Percentiles rank a stretch among this genome's conserved stretches.
Conservation (phyloP, 1,284 basidiomycete species). For the Ustilago trichophora region DNA sequence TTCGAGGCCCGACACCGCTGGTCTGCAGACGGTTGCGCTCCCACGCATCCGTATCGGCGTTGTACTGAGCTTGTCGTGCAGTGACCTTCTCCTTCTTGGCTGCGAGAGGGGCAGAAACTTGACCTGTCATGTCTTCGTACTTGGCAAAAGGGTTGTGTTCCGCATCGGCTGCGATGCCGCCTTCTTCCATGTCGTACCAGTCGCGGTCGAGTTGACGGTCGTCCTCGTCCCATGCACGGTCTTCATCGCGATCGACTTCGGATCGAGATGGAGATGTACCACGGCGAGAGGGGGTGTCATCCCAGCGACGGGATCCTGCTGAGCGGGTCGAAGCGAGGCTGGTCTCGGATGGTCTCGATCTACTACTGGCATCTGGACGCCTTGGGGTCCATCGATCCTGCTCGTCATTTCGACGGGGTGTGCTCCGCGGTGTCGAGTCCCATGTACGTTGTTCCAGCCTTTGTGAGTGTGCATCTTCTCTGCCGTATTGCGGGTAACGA, state of each 20-base stretch:
- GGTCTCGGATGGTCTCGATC: slow-evolving; percentile 2
- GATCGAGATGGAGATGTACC: slow-evolving; percentile 1
- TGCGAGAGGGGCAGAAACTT: slow-evolving; percentile 33
- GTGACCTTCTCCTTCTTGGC: slow-evolving; percentile 61
- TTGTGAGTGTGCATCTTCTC: slow-evolving; percentile 5
- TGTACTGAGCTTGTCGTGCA: slow-evolving; percentile 68
- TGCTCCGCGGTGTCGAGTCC: slow-evolving; percentile 45
- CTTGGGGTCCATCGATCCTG: slow-evolving; percentile 20
- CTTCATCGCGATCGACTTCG: slow-evolving; percentile 61
- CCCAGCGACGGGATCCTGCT: slow-evolving; percentile 42
- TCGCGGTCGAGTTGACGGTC: slow-evolving; percentile 53
- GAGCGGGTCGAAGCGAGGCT: slow-evolving; percentile 18
- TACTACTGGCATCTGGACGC: background rate
- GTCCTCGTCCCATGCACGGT: slow-evolving; percentile 55
- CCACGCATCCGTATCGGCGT: slow-evolving; percentile 97
- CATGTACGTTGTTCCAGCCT: slow-evolving; percentile 27
- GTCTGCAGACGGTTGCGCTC: slow-evolving; percentile 96
- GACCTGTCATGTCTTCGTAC: slow-evolving; percentile 76
- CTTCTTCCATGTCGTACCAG: slow-evolving; percentile 64
- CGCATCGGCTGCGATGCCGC: slow-evolving; percentile 74
- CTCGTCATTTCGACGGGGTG: background rate
- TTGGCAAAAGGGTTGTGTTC: slow-evolving; percentile 92
- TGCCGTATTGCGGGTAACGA: background rate
- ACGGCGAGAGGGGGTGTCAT: slow-evolving; percentile 36
- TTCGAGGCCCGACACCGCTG: slow-evolving; percentile 85